Percentiles rank a stretch among this genome's conserved stretches.
These are phyloP conservation scores for Dysphania ambrosioides DNA, from an alignment of 148 eudicot genomes.

Conservation along the genomic window DNA sequence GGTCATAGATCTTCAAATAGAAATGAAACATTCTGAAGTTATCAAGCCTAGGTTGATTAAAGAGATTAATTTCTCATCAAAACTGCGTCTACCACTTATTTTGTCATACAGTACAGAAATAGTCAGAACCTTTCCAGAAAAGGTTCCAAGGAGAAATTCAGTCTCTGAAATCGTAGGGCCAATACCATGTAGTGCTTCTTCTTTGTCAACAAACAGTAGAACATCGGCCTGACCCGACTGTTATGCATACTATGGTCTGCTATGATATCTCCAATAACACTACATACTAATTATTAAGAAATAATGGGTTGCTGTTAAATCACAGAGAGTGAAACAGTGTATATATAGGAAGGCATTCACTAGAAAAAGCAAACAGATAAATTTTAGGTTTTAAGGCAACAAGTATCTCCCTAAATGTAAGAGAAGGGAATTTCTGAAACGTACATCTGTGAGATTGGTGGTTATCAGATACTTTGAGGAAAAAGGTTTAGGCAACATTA, in stretches of 20 bases:
- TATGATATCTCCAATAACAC: no score
- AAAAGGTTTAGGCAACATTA: constrained; percentile 48
- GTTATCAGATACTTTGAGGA: constrained; percentile 57
- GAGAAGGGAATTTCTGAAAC: constrained; percentile 23
- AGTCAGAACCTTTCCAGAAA: no score
- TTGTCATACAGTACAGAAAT: no score
- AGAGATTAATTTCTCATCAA: no score
- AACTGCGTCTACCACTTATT: background rate
- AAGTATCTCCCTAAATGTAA: background rate
- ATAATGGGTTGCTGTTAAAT: background rate
- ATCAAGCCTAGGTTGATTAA: background rate
- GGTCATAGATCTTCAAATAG: background rate
- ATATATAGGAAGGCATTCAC: background rate
- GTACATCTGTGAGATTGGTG: constrained; percentile 70
- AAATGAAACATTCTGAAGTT: background rate
- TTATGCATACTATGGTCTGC: background rate
- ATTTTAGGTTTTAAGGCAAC: background rate
- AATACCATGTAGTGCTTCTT: no score
- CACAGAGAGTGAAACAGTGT: background rate
- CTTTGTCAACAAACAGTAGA: no score
- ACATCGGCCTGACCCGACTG: no score
- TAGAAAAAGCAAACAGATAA: background rate
- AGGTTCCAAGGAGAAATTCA: no score
- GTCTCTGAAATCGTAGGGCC: no score
- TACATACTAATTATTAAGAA: background rate